phyloP scores from a whole-genome alignment of 257 asterid genomes.

The Solanum arcanum region DNA sequence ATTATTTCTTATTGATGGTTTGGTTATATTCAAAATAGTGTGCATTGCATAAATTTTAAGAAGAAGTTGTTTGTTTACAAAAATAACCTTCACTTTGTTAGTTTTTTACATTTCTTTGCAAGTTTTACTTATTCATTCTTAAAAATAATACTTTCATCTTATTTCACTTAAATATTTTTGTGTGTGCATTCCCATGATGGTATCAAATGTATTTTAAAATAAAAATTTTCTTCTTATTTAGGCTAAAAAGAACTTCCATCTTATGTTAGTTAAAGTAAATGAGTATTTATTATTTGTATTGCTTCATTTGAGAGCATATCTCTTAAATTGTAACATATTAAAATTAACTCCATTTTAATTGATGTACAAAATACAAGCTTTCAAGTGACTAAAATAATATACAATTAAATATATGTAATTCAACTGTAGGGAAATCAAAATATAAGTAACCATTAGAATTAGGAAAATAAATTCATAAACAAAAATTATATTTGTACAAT shows the following conservation, averaged over 20 bases:
- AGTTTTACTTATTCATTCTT: not conserved
- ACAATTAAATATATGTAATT: too few relatives aligned
- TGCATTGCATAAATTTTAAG: not conserved
- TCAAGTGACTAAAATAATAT: not conserved
- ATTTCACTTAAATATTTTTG: not conserved
- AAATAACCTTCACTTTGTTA: not conserved
- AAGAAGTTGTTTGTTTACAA: not conserved
- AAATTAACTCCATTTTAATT: not conserved
- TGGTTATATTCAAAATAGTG: not conserved
- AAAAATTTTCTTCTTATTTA: not conserved
- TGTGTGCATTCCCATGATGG: not conserved
- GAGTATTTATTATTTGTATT: not conserved
- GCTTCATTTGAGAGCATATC: not conserved
- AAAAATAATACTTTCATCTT: not conserved
- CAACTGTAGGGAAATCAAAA: not conserved
- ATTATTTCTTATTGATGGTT: not conserved
- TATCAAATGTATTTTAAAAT: too few relatives aligned
- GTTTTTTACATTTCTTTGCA: not conserved
- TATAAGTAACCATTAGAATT: not conserved
- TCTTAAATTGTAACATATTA: not conserved
- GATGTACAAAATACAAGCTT: not conserved
- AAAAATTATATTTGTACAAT: too few relatives aligned
- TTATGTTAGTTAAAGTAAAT: not conserved
- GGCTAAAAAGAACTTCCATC: not conserved
- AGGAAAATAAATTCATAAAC: not conserved